These are phyloP conservation scores for Starmera pachycereana DNA, from an alignment of 805 yeast species.

Conservation along the genomic window DNA sequence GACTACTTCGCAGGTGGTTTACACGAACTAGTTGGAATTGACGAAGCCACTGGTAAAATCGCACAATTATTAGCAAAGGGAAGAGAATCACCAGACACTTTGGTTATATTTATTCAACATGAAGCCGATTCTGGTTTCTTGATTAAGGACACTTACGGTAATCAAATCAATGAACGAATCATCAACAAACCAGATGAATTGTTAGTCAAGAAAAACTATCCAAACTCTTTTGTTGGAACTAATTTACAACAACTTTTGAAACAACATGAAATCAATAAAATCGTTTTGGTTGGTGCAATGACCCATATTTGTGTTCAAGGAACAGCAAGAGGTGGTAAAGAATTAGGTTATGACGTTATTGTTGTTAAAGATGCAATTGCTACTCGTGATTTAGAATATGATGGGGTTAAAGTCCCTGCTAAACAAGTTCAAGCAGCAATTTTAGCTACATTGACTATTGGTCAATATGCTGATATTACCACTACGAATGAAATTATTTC, in stretches of 20 bases:
- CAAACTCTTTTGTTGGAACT: conserved; percentile 10
- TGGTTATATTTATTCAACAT: conserved; percentile 10
- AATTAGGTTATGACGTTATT: conserved; percentile 9
- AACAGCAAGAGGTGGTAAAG: conserved; percentile 10
- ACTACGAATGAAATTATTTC: background rate
- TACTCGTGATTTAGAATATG: conserved; percentile 8
- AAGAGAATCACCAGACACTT: conserved; percentile 2
- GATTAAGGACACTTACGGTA: conserved; percentile 3
- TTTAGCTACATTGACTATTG: conserved; percentile 11
- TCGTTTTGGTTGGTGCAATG: conserved; percentile 12
- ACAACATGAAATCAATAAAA: conserved; percentile 2
- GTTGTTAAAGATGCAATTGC: conserved; percentile 11
- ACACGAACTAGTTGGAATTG: conserved; percentile 6
- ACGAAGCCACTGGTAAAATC: conserved; percentile 5
- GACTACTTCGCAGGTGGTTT: conserved; percentile 11
- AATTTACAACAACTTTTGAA: conserved; percentile 5
- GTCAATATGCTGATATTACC: background rate
- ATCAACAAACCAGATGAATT: conserved; percentile 4
- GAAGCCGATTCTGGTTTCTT: conserved; percentile 3
- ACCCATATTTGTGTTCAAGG: conserved; percentile 14
- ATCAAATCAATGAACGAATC: conserved; percentile 6
- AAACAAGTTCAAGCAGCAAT: conserved; percentile 6
- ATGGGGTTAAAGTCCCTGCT: conserved; percentile 6
- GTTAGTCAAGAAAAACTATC: conserved; percentile 6
- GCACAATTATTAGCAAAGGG: conserved; percentile 6